Evolutionary conservation across 768 basidiomycete species (phyloP).

Genomic region (Kwoniella botswanensis): DNA sequence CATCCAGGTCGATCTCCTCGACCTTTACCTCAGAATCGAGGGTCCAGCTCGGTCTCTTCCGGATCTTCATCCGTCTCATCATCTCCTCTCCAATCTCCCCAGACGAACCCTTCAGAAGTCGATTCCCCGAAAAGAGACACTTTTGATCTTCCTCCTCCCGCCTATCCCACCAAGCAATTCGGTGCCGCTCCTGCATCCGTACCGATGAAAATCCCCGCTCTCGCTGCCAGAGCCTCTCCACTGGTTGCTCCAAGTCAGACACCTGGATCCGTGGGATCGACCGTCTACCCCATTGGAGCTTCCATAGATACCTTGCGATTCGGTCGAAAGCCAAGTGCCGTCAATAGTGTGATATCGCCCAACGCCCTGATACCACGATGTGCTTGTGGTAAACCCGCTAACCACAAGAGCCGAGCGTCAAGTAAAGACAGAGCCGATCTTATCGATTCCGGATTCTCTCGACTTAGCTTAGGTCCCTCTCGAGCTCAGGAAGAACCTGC

Average conservation of each 20-base stretch:
- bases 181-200: slow-evolving; percentile 37
- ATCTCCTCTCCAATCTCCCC: slow-evolving; percentile 49
- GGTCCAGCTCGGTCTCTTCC: slow-evolving; percentile 23
- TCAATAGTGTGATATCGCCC: slow-evolving; percentile 54
- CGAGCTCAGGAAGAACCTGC: slow-evolving; percentile 13
- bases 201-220: slow-evolving; percentile 53
- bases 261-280: slow-evolving; percentile 31
- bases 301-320: slow-evolving; percentile 55
- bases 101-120: slow-evolving; percentile 37
- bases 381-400: slow-evolving; percentile 48
- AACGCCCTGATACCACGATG: slow-evolving; percentile 52
- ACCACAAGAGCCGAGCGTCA: slow-evolving; percentile 29
- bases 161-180: slow-evolving; percentile 39
- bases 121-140: slow-evolving; percentile 51
- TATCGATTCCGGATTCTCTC: slow-evolving; percentile 40
- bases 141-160: slow-evolving; percentile 54
- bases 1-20: slow-evolving; percentile 38
- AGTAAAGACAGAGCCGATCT: slow-evolving; percentile 39
- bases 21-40: slow-evolving; percentile 24
- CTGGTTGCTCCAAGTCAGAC: slow-evolving; percentile 20
- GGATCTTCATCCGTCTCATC: slow-evolving; percentile 42
- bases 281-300: slow-evolving; percentile 36
- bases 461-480: slow-evolving; percentile 39
- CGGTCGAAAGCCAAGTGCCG: slow-evolving; percentile 52
- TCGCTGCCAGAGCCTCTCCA: slow-evolving; percentile 24